phyloP scores from a whole-genome alignment of 306 rosid genomes.

The Casuarina cunninghamiana region DNA sequence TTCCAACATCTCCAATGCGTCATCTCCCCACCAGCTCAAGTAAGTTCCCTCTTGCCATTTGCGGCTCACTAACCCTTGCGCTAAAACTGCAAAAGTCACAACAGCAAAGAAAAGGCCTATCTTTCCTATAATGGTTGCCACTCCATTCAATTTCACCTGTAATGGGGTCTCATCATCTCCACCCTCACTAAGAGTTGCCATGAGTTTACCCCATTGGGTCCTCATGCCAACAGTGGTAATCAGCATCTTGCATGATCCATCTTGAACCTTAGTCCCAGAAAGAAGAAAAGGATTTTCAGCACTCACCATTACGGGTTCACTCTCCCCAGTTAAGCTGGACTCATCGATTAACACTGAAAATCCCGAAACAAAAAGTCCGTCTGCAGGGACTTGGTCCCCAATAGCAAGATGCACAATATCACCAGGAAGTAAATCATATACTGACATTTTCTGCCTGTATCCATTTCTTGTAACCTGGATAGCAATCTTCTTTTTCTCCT shows the following conservation, averaged over 20 bases:
- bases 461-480: conserved; percentile 89
- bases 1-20: conserved; percentile 71
- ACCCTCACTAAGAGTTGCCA: conserved; percentile 95
- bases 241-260: conserved; percentile 93
- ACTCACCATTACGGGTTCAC: conserved; percentile 80
- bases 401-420: conserved; percentile 86
- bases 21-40: conserved; percentile 81
- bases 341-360: conserved; percentile 84
- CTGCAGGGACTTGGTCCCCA: conserved; percentile 96
- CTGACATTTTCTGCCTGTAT: conserved; percentile 88
- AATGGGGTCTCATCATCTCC: conserved; percentile 98
- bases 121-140: conserved; percentile 93
- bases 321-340: conserved; percentile 96
- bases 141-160: conserved; percentile 95
- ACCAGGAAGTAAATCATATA: conserved; percentile 91
- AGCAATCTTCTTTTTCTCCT: conserved; percentile 88
- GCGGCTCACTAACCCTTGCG: conserved; percentile 65
- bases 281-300: conserved; percentile 80
- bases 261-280: conserved; percentile 94
- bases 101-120: conserved; percentile 85
- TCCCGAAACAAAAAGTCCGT: conserved; percentile 84
- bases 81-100: conserved; percentile 80
- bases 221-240: conserved; percentile 94
- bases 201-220: conserved; percentile 98
- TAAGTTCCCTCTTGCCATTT: conserved; percentile 63